Evolutionary conservation across 192 early-diverging fungal species (phyloP).

Genomic region (Radiomyces spectabilis): DNA sequence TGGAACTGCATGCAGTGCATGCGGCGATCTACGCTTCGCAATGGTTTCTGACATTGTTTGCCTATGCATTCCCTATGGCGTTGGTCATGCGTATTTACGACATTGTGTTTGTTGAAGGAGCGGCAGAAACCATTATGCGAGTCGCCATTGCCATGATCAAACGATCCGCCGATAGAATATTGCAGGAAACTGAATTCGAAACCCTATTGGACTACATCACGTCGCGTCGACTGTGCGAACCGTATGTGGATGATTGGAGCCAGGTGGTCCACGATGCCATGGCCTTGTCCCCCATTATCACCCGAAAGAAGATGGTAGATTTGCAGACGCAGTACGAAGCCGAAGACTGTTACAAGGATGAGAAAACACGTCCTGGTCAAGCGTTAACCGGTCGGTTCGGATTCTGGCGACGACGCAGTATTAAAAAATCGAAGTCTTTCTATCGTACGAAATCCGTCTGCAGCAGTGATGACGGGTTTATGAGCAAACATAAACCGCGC

Average conservation of each 20-base stretch:
- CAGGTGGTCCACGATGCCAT: conserved; percentile 76
- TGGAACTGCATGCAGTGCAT: conserved; percentile 64
- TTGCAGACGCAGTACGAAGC: conserved; percentile 50
- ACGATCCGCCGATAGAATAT: conserved; percentile 53
- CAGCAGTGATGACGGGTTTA: background rate
- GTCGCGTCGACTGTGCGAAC: conserved; percentile 66
- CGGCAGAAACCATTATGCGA: conserved; percentile 80
- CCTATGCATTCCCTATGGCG: conserved; percentile 87
- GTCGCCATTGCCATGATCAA: conserved; percentile 84
- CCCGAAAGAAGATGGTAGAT: conserved; percentile 60
- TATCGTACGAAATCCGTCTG: background rate
- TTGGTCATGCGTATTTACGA: conserved; percentile 90
- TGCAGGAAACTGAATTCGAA: conserved; percentile 71
- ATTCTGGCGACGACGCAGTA: conserved; percentile 12
- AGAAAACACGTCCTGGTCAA: conserved; percentile 34
- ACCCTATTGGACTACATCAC: conserved; percentile 76
- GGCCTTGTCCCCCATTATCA: conserved; percentile 56
- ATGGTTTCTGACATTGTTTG: conserved; percentile 97
- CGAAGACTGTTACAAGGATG: conserved; percentile 42
- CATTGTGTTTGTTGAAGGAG: conserved; percentile 85
- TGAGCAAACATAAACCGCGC: background rate
- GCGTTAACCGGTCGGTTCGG: conserved; percentile 38
- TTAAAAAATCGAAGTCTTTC: background rate
- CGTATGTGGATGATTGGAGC: conserved; percentile 51
- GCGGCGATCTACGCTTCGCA: conserved; percentile 90